Percentiles rank a stretch among this genome's conserved stretches.
Conservation (phyloP, 2,329 filamentous ascomycete genomes). For the Ophiostoma ips region DNA sequence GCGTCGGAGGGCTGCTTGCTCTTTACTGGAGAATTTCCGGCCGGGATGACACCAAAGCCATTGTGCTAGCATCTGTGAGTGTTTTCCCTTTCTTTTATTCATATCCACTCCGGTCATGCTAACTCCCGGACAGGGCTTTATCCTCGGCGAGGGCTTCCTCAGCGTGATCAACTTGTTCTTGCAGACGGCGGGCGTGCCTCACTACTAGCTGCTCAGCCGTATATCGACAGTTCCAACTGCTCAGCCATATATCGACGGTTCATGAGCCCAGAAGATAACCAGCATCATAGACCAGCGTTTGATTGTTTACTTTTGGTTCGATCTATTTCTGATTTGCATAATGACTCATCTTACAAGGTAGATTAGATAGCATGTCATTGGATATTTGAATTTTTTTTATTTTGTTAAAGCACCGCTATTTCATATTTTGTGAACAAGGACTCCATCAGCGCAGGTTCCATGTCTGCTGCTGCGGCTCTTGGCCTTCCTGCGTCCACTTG, state of each 20-base stretch:
- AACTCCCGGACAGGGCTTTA: conserved; percentile 50
- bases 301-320: neutral
- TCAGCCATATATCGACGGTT: too few species aligned
- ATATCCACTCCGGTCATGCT: neutral
- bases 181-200: conserved; percentile 43
- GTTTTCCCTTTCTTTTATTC: neutral
- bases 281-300: conserved; percentile 1
- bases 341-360: neutral
- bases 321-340: neutral
- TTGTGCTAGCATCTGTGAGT: conserved; percentile 60
- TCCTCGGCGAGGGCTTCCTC: conserved; percentile 80
- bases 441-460: conserved; percentile 25
- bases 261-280: too few species aligned
- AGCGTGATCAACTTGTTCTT: conserved; percentile 82
- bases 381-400: neutral
- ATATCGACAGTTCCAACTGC: too few species aligned
- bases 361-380: too few species aligned
- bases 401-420: neutral
- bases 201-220: conserved; percentile 2
- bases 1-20: conserved; percentile 58
- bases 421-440: neutral
- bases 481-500: conserved; percentile 39
- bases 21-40: conserved; percentile 60
- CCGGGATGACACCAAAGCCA: conserved; percentile 57
- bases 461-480: conserved; percentile 25